A percentile compares a stretch with the other conserved stretches of the same genome.
phyloP scores from a whole-genome alignment of 768 basidiomycete species.

The Boletus barrowsii region DNA sequence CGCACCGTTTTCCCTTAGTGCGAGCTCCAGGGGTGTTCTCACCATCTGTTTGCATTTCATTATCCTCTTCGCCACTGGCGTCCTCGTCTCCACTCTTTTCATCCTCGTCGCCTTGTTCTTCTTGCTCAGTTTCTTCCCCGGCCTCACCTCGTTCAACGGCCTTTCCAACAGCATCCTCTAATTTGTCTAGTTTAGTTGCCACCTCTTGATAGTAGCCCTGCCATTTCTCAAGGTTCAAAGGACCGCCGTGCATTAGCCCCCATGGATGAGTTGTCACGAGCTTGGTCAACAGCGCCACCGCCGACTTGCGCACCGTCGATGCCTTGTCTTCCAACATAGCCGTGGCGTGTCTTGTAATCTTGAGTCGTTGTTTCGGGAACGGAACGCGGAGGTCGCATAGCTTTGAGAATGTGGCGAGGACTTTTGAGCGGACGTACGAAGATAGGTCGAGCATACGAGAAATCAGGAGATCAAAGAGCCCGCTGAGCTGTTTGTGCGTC shows the following conservation, averaged over 20 bases:
- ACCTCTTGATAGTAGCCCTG: constrained; percentile 66
- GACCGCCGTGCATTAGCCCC: constrained; percentile 78
- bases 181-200: constrained; percentile 59
- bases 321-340: constrained; percentile 87
- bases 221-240: constrained; percentile 69
- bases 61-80: constrained; percentile 28
- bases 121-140: constrained; percentile 35
- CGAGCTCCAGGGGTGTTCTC: constrained; percentile 26
- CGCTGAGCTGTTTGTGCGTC: constrained; percentile 68
- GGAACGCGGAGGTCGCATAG: constrained; percentile 75
- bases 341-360: constrained; percentile 73
- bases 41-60: constrained; percentile 29
- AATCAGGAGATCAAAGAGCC: constrained; percentile 78
- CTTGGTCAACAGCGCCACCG: constrained; percentile 70
- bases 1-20: constrained; percentile 33
- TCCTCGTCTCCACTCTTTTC: constrained; percentile 38
- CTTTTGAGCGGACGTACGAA: constrained; percentile 89
- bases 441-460: constrained; percentile 87
- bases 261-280: constrained; percentile 88
- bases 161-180: constrained; percentile 68
- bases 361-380: constrained; percentile 82
- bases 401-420: constrained; percentile 70
- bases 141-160: constrained; percentile 47
- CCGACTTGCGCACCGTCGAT: constrained; percentile 80
- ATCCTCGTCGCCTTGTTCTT: constrained; percentile 28